phyloP scores from a whole-genome alignment of 2,329 filamentous ascomycete genomes.

The Trematosphaeria pertusa region DNA sequence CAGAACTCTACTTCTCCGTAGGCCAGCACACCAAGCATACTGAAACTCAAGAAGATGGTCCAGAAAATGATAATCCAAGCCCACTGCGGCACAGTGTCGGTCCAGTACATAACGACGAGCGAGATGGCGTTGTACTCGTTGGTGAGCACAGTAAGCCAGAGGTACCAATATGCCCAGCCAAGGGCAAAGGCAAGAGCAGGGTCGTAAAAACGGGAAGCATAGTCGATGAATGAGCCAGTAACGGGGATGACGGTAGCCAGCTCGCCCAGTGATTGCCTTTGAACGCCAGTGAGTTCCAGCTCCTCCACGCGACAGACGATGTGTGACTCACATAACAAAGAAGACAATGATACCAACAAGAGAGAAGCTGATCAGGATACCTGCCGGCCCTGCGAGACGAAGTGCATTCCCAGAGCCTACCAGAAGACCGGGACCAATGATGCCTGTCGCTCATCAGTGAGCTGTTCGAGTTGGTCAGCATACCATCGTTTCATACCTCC shows the following conservation, averaged over 20 bases:
- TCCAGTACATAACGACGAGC: constrained; percentile 72
- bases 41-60: constrained; percentile 47
- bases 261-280: constrained; percentile 76
- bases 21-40: constrained; percentile 50
- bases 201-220: constrained; percentile 24
- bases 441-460: too few species aligned
- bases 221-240: constrained; percentile 65
- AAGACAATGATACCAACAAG: constrained; percentile 75
- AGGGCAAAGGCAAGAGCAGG: constrained; percentile 30
- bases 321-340: constrained; percentile 58
- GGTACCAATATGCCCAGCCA: constrained; percentile 53
- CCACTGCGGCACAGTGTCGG: constrained; percentile 55
- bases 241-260: constrained; percentile 75
- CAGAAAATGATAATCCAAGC: constrained; percentile 53
- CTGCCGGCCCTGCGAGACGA: constrained; percentile 72
- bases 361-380: constrained; percentile 75
- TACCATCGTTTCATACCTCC: constrained; percentile 26
- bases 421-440: constrained; percentile 73
- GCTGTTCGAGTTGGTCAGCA: too few species aligned
- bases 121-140: constrained; percentile 76
- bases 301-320: constrained; percentile 49
- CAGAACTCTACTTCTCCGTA: constrained; percentile 55
- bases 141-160: constrained; percentile 70
- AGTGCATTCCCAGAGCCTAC: constrained; percentile 76
- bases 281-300: background rate